A percentile compares a stretch with the other conserved stretches of the same genome.
These are phyloP conservation scores for Fraxinus dipetala DNA, from an alignment of 305 asterid genomes.

Conservation along the genomic window DNA sequence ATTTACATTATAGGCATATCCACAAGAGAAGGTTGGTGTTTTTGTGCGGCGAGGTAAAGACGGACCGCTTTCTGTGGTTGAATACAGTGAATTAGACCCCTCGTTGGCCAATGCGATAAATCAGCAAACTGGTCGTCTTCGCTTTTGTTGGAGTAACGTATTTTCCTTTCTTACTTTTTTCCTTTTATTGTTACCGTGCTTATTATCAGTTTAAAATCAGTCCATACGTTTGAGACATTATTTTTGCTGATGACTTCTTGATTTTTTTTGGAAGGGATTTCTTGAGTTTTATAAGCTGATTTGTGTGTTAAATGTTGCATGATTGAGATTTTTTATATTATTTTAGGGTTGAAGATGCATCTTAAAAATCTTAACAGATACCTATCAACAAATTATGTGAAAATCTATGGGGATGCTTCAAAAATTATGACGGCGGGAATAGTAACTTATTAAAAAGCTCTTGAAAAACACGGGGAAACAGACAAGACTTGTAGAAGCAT, in stretches of 20 bases:
- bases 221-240: background rate
- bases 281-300: background rate
- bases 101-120: constrained; percentile 44
- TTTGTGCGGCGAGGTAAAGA: constrained; percentile 57
- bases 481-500: background rate
- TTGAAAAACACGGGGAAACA: background rate
- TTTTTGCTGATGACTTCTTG: background rate
- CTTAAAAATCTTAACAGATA: background rate
- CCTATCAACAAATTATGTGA: background rate
- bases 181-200: background rate
- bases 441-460: background rate
- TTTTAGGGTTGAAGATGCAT: background rate
- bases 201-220: background rate
- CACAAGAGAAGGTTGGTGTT: constrained; percentile 60
- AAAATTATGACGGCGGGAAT: background rate
- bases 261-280: background rate
- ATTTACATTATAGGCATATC: constrained; percentile 39
- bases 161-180: background rate
- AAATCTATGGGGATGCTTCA: background rate
- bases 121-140: constrained; percentile 58
- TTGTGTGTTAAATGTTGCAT: background rate
- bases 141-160: constrained; percentile 51
- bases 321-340: background rate
- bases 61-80: constrained; percentile 55
- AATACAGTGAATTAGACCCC: constrained; percentile 48